A percentile compares a stretch with the other conserved stretches of the same genome.
Evolutionary conservation across 768 basidiomycete species (phyloP).

Genomic region (Erythrobasidium yunnanense): DNA sequence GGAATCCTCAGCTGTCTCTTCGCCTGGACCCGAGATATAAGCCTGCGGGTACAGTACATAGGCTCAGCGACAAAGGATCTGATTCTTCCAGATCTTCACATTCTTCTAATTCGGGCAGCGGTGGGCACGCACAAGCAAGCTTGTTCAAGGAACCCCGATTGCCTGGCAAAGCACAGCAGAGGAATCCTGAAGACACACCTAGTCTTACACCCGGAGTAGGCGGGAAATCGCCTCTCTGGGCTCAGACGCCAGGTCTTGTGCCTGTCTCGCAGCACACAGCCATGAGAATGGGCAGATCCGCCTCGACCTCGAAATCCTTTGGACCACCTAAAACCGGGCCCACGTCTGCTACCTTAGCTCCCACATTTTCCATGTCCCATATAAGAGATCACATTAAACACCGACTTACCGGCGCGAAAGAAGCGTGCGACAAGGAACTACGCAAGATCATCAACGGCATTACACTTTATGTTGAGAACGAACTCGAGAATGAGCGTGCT

Average conservation of each 20-base stretch:
- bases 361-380: conserved; percentile 36
- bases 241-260: conserved; percentile 35
- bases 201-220: conserved; percentile 27
- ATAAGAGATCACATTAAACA: conserved; percentile 82
- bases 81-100: not conserved
- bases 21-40: conserved; percentile 33
- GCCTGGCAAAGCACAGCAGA: not conserved
- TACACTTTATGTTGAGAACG: conserved; percentile 86
- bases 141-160: conserved; percentile 14
- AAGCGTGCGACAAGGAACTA: conserved; percentile 92
- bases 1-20: conserved; percentile 38
- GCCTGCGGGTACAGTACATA: conserved; percentile 19
- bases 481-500: conserved; percentile 64
- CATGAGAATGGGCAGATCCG: not conserved
- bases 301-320: not conserved
- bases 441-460: conserved; percentile 86
- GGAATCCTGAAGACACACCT: conserved; percentile 26
- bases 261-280: conserved; percentile 22
- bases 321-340: not conserved
- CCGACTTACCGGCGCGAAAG: conserved; percentile 84
- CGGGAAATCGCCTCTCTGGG: conserved; percentile 36
- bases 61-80: not conserved
- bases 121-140: not conserved
- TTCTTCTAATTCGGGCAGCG: not conserved
- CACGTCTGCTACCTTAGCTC: not conserved